Conservation (phyloP, 352 stramenopile genomes). For the Globisporangium ultimum region DNA sequence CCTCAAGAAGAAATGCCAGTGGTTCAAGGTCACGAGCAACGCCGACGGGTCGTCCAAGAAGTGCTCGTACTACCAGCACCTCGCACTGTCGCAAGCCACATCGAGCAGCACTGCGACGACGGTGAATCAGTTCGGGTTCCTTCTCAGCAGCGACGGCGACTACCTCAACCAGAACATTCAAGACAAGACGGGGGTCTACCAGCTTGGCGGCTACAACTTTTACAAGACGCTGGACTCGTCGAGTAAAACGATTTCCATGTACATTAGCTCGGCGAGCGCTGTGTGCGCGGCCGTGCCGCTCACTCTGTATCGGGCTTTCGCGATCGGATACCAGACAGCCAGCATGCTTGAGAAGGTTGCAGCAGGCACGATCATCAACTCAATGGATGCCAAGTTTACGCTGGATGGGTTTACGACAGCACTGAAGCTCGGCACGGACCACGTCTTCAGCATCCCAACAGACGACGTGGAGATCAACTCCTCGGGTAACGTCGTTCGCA, state of each 20-base stretch:
- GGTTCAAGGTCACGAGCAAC: conserved; percentile 23
- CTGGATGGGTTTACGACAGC: conserved; percentile 20
- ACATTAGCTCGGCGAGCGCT: conserved; percentile 13
- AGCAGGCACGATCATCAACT: conserved; percentile 32
- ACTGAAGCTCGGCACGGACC: conserved; percentile 7
- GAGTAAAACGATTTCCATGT: conserved; percentile 27
- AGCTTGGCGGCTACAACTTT: conserved; percentile 23
- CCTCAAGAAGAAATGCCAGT: conserved; percentile 27
- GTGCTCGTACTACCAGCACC: conserved; percentile 29
- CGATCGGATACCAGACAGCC: conserved; percentile 26
- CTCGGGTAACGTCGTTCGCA: conserved; percentile 23
- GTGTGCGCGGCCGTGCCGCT: conserved; percentile 21
- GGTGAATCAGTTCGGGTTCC: conserved; percentile 23
- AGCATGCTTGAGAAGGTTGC: conserved; percentile 26
- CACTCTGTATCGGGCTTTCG: conserved; percentile 28
- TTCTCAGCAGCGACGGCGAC: conserved; percentile 21
- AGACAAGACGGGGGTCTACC: conserved; percentile 8
- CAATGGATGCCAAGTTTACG: conserved; percentile 32
- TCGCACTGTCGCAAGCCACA: conserved; percentile 13
- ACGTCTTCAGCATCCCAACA: conserved; percentile 16
- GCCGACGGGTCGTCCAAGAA: conserved; percentile 17
- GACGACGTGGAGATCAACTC: conserved; percentile 28
- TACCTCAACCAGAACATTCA: conserved; percentile 31
- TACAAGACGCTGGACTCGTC: conserved; percentile 24
- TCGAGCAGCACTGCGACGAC: conserved; percentile 11